Base-by-base conservation (phyloP, 163 green algal species). In the Volvox carteri region DNA sequence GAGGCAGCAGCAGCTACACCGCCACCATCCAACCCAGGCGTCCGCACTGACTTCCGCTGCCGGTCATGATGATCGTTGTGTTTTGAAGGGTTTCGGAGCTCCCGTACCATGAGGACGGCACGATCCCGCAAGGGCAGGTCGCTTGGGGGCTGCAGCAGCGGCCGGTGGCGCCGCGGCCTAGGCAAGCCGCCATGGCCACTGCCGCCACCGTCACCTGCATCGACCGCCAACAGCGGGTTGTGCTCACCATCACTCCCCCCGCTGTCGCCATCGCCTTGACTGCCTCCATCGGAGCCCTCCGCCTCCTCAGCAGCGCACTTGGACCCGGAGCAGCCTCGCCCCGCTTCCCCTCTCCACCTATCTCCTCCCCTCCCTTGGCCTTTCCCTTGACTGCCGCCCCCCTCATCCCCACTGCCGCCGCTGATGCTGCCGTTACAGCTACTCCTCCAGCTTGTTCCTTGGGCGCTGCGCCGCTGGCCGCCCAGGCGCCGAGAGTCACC, bases 71-170 rank as follows among this genome's bases (percentile, higher is more conserved):
- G n/a, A n/a, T n/a, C n/a, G n/a, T n/a, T n/a, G n/a, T n/a, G n/a
- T n/a, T n/a, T n/a, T n/a, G n/a, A 14, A 35, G 48, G 67, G 67
- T 48, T 46, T 28, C 67, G 67, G 39, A 80, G 42, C 42, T 80
- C 73, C 5, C n/a, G 21, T 7, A 80, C n/a, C 73, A 80, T 39
- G 25, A 39, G 28, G 8, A 25, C 44, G 8, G 73, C 73, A 21
- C 73, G 73, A 28, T 80, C 73, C 42, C 73, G 42, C 42, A 80
- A 33, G 3, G 73, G 73, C 42, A 80, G 42, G n/a, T 80, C 73
- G n/a, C 73, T 80, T 23, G 42, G 62, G 42, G 73, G 73, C n/a
- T 60, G 73, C 73, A 80, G 42, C 73, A 62, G 73, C 73, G 42
- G 73, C 21, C 73, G 44, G 28, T 28, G 44, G 25, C 28, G 73